phyloP scores from a whole-genome alignment of 2,329 filamentous ascomycete species.

The Colletotrichum salicis region DNA sequence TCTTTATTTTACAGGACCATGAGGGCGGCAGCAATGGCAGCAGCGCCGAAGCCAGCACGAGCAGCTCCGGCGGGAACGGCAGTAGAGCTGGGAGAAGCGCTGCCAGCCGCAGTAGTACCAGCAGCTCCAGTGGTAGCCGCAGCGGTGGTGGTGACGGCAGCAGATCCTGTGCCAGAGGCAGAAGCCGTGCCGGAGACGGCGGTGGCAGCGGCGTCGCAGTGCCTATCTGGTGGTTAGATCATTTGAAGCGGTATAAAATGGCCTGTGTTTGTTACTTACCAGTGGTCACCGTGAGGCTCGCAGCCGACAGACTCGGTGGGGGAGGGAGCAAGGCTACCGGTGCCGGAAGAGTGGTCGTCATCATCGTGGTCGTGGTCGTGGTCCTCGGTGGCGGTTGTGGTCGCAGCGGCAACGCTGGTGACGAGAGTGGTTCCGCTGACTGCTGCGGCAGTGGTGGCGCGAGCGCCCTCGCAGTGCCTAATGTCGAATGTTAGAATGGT shows the following conservation, averaged over 20 bases:
- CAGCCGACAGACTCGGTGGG: conserved; percentile 50
- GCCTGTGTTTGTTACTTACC: conserved; percentile 33
- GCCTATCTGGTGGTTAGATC: conserved; percentile 14
- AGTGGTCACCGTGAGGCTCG: conserved; percentile 53
- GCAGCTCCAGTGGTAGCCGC: conserved; percentile 7
- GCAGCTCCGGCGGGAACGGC: conserved; percentile 25
- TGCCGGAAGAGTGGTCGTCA: conserved; percentile 35
- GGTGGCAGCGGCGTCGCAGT: conserved; percentile 28
- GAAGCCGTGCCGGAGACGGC: neutral
- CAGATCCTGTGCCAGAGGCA: neutral
- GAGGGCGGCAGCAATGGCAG: conserved; percentile 29
- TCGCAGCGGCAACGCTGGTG: conserved; percentile 14
- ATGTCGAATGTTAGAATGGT: neutral
- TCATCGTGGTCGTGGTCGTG: conserved; percentile 27
- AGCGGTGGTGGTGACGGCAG: neutral
- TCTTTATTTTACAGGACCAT: conserved; percentile 19
- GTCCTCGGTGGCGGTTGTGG: conserved; percentile 11
- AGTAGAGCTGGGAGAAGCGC: conserved; percentile 58
- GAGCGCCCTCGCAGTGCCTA: conserved; percentile 35
- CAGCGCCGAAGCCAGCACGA: conserved; percentile 20
- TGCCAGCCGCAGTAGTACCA: neutral
- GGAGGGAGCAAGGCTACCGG: conserved; percentile 41
- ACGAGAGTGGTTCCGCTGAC: neutral
- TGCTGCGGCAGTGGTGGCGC: neutral
- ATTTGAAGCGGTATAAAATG: neutral